Conservation (phyloP, 1,284 basidiomycete species). For the Cerrena zonata region DNA sequence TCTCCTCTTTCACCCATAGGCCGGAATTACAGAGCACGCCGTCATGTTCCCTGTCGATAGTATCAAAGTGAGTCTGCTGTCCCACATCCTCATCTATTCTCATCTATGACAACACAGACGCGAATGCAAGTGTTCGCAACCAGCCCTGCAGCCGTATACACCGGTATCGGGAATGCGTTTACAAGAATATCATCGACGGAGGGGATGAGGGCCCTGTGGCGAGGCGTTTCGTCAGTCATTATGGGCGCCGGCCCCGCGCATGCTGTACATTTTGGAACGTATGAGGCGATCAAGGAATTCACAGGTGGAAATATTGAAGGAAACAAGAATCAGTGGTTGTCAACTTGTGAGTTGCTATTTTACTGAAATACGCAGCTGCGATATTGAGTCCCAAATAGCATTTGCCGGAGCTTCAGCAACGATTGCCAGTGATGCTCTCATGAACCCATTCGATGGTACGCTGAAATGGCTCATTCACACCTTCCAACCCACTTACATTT, state of each 20-base stretch:
- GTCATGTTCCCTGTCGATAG: conserved; percentile 99
- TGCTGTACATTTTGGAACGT: conserved; percentile 94
- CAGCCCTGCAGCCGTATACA: conserved; percentile 79
- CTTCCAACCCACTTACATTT: conserved; percentile 12
- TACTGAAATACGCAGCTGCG: background rate
- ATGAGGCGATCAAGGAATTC: conserved; percentile 92
- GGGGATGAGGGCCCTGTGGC: conserved; percentile 87
- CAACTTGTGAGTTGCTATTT: conserved; percentile 57
- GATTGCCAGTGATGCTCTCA: conserved; percentile 91
- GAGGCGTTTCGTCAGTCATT: conserved; percentile 95
- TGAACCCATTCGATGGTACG: conserved; percentile 99
- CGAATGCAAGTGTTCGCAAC: conserved; percentile 96
- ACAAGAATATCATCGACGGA: conserved; percentile 89
- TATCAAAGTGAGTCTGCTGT: conserved; percentile 73
- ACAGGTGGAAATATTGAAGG: conserved; percentile 81
- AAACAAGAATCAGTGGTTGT: conserved; percentile 65
- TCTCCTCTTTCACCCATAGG: too few relatives aligned
- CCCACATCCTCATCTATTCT: conserved; percentile 1
- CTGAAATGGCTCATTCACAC: conserved; percentile 13
- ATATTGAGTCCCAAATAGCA: conserved; percentile 40
- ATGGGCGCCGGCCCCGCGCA: conserved; percentile 97
- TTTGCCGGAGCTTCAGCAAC: conserved; percentile 93
- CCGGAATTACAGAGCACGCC: conserved; percentile 97
- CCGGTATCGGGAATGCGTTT: conserved; percentile 84
- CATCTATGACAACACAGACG: conserved; percentile 55